Conservation (phyloP, 129 eudicot species). For the Lonicera japonica region DNA sequence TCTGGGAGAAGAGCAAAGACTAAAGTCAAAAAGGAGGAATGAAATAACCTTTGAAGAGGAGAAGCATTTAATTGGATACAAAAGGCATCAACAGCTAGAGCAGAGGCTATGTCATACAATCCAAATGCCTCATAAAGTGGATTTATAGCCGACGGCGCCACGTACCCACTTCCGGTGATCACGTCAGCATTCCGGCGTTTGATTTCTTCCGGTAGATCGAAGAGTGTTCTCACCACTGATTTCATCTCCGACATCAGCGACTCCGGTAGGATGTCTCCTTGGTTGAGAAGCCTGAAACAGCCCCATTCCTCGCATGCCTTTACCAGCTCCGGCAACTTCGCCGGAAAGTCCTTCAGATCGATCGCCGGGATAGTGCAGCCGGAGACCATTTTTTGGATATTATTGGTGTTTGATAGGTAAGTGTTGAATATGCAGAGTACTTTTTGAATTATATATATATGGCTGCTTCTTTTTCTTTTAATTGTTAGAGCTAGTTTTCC, state of each 20-base stretch:
- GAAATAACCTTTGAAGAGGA: constrained; percentile 44
- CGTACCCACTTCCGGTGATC: constrained; percentile 67
- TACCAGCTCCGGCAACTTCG: constrained; percentile 30
- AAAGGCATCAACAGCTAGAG: constrained; percentile 41
- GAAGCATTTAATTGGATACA: constrained; percentile 54
- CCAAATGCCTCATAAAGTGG: constrained; percentile 79
- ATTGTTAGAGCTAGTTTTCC: too few species aligned
- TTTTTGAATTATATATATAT: too few species aligned
- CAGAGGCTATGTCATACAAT: constrained; percentile 45
- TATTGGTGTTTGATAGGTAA: neutral
- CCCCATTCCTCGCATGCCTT: constrained; percentile 72
- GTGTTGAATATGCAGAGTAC: too few species aligned
- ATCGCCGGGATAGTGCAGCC: constrained; percentile 39
- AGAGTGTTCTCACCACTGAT: constrained; percentile 40
- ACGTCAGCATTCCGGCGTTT: constrained; percentile 52
- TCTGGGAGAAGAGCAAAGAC: neutral
- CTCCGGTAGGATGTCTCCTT: constrained; percentile 27
- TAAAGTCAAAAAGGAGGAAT: neutral
- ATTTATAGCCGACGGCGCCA: constrained; percentile 43
- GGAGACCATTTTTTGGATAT: constrained; percentile 18
- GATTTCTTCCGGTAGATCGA: constrained; percentile 56
- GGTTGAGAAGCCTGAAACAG: constrained; percentile 63
- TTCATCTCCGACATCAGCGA: constrained; percentile 64
- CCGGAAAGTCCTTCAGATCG: constrained; percentile 46
- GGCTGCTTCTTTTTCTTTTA: too few species aligned